These are phyloP conservation scores for Candida gigantensis DNA, from an alignment of 1,139 yeast species.

Conservation along the genomic window DNA sequence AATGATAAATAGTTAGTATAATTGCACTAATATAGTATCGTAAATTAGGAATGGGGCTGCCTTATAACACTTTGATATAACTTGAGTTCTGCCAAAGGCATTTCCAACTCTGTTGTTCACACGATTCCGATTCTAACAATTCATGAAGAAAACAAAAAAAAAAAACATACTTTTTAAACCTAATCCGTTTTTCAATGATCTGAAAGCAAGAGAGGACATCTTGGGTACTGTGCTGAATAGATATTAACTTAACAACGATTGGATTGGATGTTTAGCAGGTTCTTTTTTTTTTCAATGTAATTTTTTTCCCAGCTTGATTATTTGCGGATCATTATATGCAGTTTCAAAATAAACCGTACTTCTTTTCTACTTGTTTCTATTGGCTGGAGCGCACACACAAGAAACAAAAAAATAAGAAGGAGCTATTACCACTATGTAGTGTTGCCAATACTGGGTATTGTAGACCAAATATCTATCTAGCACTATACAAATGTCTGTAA, in stretches of 20 bases:
- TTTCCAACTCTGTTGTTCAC: too few relatives aligned
- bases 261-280: slow-evolving; percentile 1
- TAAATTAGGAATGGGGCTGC: too few relatives aligned
- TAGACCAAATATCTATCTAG: too few relatives aligned
- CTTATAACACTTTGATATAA: too few relatives aligned
- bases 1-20: slow-evolving; percentile 5
- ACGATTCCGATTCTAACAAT: too few relatives aligned
- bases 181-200: slow-evolving; percentile 54
- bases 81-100: neutral
- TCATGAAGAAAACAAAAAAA: neutral
- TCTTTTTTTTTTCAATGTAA: slow-evolving; percentile 13
- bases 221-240: slow-evolving; percentile 12
- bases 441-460: too few relatives aligned
- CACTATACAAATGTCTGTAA: too few relatives aligned
- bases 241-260: slow-evolving; percentile 1
- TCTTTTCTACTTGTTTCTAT: slow-evolving; percentile 8
- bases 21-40: neutral
- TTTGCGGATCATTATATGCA: slow-evolving; percentile 9
- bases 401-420: neutral
- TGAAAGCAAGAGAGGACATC: slow-evolving; percentile 50
- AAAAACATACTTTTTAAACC: slow-evolving; percentile 41
- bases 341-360: slow-evolving; percentile 5
- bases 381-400: slow-evolving; percentile 4
- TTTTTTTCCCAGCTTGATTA: neutral
- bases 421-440: too few relatives aligned